Evolutionary conservation across 768 basidiomycete species (phyloP).

Genomic region (Pleurotus citrinopileatus): DNA sequence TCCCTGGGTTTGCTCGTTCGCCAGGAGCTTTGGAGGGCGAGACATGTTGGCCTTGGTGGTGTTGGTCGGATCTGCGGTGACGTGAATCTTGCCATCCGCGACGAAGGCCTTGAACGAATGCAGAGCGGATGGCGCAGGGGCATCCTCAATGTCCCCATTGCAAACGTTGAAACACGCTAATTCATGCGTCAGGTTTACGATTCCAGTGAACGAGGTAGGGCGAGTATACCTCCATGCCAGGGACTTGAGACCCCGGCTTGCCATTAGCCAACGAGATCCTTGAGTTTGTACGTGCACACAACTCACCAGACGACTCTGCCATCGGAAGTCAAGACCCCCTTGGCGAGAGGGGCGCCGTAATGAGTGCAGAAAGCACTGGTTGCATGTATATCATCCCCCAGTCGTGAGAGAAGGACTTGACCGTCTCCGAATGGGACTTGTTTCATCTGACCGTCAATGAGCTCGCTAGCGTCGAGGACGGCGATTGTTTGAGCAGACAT

Average conservation of each 20-base stretch:
- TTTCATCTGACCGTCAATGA: slow-evolving; percentile 76
- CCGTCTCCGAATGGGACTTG: slow-evolving; percentile 76
- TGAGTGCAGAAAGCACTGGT: slow-evolving; percentile 89
- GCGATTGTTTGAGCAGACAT: slow-evolving; percentile 53
- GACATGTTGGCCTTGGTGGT: slow-evolving; percentile 67
- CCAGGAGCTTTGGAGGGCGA: slow-evolving; percentile 55
- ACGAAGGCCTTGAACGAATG: slow-evolving; percentile 75
- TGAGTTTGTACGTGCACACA: neutral
- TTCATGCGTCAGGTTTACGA: neutral
- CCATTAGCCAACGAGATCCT: slow-evolving; percentile 4
- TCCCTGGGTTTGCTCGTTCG: slow-evolving; percentile 37
- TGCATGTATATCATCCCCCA: slow-evolving; percentile 74
- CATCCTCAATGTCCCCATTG: slow-evolving; percentile 88
- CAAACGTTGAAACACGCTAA: slow-evolving; percentile 85
- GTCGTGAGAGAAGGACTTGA: slow-evolving; percentile 73
- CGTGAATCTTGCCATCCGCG: slow-evolving; percentile 70
- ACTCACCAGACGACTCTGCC: slow-evolving; percentile 77
- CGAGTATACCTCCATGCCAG: slow-evolving; percentile 76
- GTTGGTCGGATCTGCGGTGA: slow-evolving; percentile 63
- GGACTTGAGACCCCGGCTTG: no score
- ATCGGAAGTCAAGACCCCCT: slow-evolving; percentile 77
- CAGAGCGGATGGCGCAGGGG: slow-evolving; percentile 77
- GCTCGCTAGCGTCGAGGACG: slow-evolving; percentile 54
- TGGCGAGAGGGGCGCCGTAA: slow-evolving; percentile 84
- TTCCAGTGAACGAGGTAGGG: neutral